Evolutionary conservation across 345 rosid species (phyloP).

Genomic region (Citrus cavaleriei): DNA sequence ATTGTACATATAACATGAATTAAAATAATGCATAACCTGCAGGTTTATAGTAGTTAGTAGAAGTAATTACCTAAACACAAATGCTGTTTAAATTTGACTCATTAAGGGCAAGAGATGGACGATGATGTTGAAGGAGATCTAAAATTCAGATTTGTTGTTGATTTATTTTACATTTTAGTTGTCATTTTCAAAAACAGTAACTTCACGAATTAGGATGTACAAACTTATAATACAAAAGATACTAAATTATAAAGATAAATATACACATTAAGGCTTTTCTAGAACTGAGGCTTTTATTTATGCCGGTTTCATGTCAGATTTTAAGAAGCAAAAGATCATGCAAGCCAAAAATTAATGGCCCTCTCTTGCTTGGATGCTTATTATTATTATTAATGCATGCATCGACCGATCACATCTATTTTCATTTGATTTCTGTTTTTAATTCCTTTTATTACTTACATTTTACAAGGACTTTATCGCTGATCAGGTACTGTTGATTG

Average conservation of each 20-base stretch:
- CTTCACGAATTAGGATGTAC: too few species aligned
- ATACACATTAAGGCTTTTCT: not conserved
- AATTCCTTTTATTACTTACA: too few species aligned
- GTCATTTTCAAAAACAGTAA: slow-evolving; percentile 12
- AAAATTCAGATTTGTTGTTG: slow-evolving; percentile 13
- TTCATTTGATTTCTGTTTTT: not conserved
- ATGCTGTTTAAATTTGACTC: slow-evolving; percentile 13
- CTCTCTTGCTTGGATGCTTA: slow-evolving; percentile 3
- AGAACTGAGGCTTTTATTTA: not conserved
- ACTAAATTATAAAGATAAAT: not conserved
- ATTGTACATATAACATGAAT: not conserved
- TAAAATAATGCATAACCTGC: not conserved
- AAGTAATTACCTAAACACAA: not conserved
- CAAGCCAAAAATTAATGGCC: not conserved
- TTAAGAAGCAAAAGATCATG: slow-evolving; percentile 14
- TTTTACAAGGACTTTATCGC: not conserved
- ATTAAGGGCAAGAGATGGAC: not conserved
- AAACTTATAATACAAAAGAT: too few species aligned
- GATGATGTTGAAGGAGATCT: slow-evolving; percentile 27
- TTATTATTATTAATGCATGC: slow-evolving; percentile 3
- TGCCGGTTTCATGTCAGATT: slow-evolving; percentile 12
- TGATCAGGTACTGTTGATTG: not conserved
- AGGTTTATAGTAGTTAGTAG: not conserved
- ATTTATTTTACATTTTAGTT: not conserved
- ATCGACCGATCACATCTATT: not conserved